phyloP scores from a whole-genome alignment of 306 rosid species.

The Ammopiptanthus mongolicus region DNA sequence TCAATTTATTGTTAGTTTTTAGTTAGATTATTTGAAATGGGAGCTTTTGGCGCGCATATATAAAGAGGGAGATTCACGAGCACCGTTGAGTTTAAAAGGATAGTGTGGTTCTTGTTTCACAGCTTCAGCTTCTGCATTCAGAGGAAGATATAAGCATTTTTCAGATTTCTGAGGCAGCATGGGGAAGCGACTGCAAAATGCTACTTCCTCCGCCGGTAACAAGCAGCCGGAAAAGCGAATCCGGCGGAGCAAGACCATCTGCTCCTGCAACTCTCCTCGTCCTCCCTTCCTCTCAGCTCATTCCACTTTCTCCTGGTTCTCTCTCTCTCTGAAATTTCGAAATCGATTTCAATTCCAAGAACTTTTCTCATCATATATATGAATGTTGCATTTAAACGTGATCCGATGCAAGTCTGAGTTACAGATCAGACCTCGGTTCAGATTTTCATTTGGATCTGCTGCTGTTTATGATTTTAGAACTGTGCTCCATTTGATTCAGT shows the following conservation, averaged over 20 bases:
- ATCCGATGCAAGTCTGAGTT: background rate
- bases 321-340: slow-evolving; percentile 9
- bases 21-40: slow-evolving; percentile 16
- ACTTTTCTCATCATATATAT: background rate
- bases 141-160: background rate
- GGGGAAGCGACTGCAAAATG: slow-evolving; percentile 43
- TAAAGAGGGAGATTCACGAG: slow-evolving; percentile 6
- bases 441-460: slow-evolving; percentile 18
- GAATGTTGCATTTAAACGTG: slow-evolving; percentile 1
- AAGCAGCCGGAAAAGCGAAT: slow-evolving; percentile 41
- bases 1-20: background rate
- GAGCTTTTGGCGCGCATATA: slow-evolving; percentile 53
- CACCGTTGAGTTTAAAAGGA: slow-evolving; percentile 4
- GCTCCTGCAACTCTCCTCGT: slow-evolving; percentile 78
- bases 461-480: background rate
- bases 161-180: slow-evolving; percentile 19
- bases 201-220: slow-evolving; percentile 24
- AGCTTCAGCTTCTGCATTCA: slow-evolving; percentile 22
- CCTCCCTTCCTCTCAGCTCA: slow-evolving; percentile 56
- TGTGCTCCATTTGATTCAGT: background rate
- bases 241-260: slow-evolving; percentile 53
- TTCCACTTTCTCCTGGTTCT: slow-evolving; percentile 59
- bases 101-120: background rate
- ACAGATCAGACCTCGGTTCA: background rate
- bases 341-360: slow-evolving; percentile 3